Conservation (phyloP, 768 basidiomycete species). For the Pholiota microspora region DNA sequence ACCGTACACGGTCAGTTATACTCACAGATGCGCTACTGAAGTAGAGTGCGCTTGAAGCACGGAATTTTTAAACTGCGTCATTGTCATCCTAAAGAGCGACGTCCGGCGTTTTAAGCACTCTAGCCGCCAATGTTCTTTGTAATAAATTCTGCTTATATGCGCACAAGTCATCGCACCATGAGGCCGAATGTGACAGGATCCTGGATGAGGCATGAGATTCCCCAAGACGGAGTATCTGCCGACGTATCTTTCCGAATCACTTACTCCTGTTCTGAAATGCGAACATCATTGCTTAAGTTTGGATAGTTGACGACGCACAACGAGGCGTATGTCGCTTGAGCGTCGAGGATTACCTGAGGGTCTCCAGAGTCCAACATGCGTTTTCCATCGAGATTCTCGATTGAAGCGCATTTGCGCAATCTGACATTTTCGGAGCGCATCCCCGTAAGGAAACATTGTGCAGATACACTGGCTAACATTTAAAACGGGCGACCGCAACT, state of each 20-base stretch:
- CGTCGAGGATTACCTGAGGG: background rate
- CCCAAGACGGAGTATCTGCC: background rate
- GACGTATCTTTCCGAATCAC: background rate
- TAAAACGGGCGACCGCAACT: background rate
- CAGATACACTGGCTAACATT: background rate
- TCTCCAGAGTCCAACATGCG: no score
- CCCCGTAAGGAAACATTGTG: background rate
- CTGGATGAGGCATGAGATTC: background rate
- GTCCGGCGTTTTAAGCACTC: background rate
- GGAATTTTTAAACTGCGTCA: background rate
- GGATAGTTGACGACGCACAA: background rate
- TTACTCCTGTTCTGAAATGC: background rate
- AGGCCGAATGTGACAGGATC: background rate
- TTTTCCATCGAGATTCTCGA: background rate
- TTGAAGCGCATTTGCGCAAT: background rate
- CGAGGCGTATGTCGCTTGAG: background rate
- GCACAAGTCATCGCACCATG: background rate
- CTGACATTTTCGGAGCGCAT: background rate
- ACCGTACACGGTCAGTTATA: no score
- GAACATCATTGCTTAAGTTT: background rate
- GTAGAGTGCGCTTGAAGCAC: no score
- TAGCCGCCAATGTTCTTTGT: background rate
- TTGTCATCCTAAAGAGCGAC: background rate
- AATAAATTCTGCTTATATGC: background rate
- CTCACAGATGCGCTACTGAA: no score